Evolutionary conservation across 495 filamentous ascomycete genomes (phyloP), one percentile per base, ranked within the genome.

Genomic region (Melanomma pulvis-pyrius): DNA sequence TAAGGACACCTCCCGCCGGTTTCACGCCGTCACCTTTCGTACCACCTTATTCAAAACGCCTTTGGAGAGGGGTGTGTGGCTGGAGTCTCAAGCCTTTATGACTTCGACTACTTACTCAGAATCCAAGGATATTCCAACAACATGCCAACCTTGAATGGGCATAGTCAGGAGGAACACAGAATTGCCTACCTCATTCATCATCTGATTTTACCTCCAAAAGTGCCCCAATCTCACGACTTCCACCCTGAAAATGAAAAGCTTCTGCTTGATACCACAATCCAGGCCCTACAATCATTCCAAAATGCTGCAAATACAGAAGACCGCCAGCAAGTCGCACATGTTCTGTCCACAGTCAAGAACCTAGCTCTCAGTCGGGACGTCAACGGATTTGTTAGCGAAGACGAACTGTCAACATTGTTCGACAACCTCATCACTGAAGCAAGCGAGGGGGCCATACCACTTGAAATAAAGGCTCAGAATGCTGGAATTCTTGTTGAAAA

Each of bases 151-250:
- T n/a, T n/a, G n/a, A n/a, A n/a, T n/a, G n/a, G n/a, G n/a, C n/a
- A n/a, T n/a, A n/a, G n/a, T n/a, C n/a, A n/a, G n/a, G n/a, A n/a
- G n/a, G n/a, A n/a, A n/a, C n/a, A n/a, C n/a, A 29, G 78, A 13
- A 46, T 46, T 26, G 29, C 48, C 48, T 85, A 81, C 69, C 63
- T 81, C 2, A 73, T 85, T 67, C 73, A 87, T 53, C 86, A 90
- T 71, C 74, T 90, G 24, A 84, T 87, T 58, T 77, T 90, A 0
- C 87, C 86, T 0, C 84, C 85, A 0, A 76, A 82, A 26, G 68
- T 88, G 0, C 87, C 87, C 0, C 79, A 87, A 36, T 0, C 59
- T 0, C 75, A 79, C 25, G 81, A 87, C 46, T 70, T 74, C 56
- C 28, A 52, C 26, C 28, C 46, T 8, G 39, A 65, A 32, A 19